Base-by-base conservation (phyloP, 345 rosid genomes). In the Populus pruinosa region DNA sequence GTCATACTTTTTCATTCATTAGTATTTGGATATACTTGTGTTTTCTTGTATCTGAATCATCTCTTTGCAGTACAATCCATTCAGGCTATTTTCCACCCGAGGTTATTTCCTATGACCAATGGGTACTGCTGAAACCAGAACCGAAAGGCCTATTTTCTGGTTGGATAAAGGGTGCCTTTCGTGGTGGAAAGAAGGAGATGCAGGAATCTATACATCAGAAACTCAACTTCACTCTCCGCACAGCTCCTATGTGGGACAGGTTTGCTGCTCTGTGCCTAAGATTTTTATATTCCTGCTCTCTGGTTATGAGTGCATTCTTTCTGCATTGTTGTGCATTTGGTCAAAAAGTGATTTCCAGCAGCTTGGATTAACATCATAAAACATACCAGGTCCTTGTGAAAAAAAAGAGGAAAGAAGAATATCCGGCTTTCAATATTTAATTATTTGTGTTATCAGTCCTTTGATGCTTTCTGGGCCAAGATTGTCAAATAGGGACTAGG, bases 161-260 rank as follows among this genome's bases (percentile, higher is more conserved):
- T 76, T 93, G 97, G 98, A 85, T 95, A 70, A 92, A 87, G 85
- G 94, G 96, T 63, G 90, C 91, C 75, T 88, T 93, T 74, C 83
- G 80, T 73, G 77, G 88, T 81, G 98, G 87, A 35, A 93, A 90
- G 86, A 89, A 91, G 79, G 99, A 95, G 85, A 87, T 86, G 92
- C 94, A 89, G 72, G 98, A 95, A 82, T 90, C 94, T 8, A 84
- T 90, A 4, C 83, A 86, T 55, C 89, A 91, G 84, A 88, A 93
- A 83, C 93, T 93, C 75, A 85, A 82, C 81, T 91, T 89, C 81
- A 80, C 82, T 83, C 92, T 95, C 61, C 70, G 87, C 87, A 90
- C 99, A 0, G 96, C 98, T 74, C 99, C 99, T 29, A 85, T 89
- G 88, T 95, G 98, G 98, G 99, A 95, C 59, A 95, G 99, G 99